These are phyloP conservation scores for Hyaloscypha bicolor DNA, from an alignment of 495 filamentous ascomycete species.

Conservation along the genomic window DNA sequence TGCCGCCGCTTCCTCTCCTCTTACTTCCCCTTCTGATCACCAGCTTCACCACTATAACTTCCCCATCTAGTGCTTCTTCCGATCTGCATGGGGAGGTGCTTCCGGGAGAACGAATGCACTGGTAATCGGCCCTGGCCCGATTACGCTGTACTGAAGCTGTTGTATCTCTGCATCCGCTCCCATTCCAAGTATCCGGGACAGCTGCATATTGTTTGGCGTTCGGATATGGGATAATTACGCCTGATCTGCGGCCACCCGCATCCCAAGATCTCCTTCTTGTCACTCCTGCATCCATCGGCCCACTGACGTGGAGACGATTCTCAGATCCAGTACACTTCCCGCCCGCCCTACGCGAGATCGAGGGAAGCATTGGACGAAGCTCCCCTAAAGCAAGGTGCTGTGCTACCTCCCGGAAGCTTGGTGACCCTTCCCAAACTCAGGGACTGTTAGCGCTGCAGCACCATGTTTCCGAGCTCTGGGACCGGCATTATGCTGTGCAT, in stretches of 20 bases:
- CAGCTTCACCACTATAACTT: not conserved
- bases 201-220: not conserved
- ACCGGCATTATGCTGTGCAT: constrained; percentile 17
- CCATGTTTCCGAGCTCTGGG: not conserved
- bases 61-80: not conserved
- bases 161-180: constrained; percentile 2
- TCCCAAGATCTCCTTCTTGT: not conserved
- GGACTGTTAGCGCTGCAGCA: not conserved
- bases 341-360: not conserved
- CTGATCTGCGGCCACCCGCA: not conserved
- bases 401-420: not conserved
- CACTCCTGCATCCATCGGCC: constrained; percentile 2
- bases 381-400: not conserved
- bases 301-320: constrained; percentile 18
- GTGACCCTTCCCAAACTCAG: not conserved
- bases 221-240: not conserved
- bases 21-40: not conserved
- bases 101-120: not conserved
- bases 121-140: not conserved
- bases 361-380: not conserved
- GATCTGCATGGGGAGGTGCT: not conserved
- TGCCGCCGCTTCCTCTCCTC: not conserved
- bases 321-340: not conserved
- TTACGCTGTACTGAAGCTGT: not conserved
- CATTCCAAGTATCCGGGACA: not conserved